Conservation (phyloP, 306 rosid species). For the Pyrus bretschneideri region DNA sequence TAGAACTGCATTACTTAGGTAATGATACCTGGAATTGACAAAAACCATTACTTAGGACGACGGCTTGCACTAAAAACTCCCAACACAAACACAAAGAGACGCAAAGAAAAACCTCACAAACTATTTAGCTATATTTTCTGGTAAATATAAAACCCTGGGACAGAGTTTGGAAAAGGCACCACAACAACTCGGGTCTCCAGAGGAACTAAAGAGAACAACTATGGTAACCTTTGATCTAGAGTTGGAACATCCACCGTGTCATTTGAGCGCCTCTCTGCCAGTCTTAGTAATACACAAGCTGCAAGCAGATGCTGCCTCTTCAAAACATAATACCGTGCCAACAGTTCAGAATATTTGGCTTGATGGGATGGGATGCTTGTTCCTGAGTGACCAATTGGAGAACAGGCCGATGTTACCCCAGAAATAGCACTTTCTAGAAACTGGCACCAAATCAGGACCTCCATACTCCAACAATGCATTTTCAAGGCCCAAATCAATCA, state of each 20-base stretch:
- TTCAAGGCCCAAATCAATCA: slow-evolving; percentile 95
- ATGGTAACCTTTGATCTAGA: slow-evolving; percentile 67
- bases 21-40: slow-evolving; percentile 62
- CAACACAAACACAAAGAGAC: neutral
- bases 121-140: neutral
- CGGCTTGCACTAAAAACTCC: neutral
- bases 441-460: slow-evolving; percentile 88
- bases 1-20: slow-evolving; percentile 88
- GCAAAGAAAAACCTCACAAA: neutral
- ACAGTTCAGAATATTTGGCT: slow-evolving; percentile 74
- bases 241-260: slow-evolving; percentile 60
- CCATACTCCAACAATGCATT: slow-evolving; percentile 87
- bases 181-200: neutral
- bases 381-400: slow-evolving; percentile 61
- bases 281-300: slow-evolving; percentile 73
- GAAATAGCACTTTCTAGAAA: slow-evolving; percentile 74
- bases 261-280: slow-evolving; percentile 75
- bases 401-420: slow-evolving; percentile 47
- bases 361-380: slow-evolving; percentile 53
- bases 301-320: slow-evolving; percentile 94
- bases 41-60: neutral
- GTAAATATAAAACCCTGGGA: neutral
- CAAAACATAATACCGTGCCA: slow-evolving; percentile 84
- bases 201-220: slow-evolving; percentile 7
- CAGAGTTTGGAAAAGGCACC: neutral